Conservation (phyloP, 202 grass and related monocot genomes). For the Saccharum hybrid region DNA sequence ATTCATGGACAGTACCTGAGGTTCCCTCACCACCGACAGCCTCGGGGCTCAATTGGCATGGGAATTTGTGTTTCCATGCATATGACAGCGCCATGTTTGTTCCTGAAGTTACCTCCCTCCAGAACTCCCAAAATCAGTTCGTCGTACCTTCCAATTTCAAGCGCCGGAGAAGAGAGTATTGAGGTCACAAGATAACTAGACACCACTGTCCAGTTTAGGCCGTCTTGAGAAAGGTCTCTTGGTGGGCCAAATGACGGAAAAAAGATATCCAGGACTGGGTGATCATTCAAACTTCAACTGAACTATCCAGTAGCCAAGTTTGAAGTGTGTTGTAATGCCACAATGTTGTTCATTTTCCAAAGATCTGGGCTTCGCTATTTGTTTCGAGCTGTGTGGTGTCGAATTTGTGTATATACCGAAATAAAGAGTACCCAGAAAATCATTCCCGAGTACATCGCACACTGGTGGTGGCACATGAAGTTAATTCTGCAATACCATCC, state of each 20-base stretch:
- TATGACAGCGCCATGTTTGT: conserved; percentile 62
- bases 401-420: conserved; percentile 47
- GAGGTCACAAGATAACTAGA: conserved; percentile 8
- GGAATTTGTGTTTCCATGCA: conserved; percentile 52
- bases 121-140: conserved; percentile 34
- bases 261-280: background rate
- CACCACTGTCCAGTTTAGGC: conserved; percentile 2
- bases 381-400: conserved; percentile 4
- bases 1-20: conserved; percentile 73
- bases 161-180: conserved; percentile 52
- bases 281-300: conserved; percentile 32
- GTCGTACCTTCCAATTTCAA: conserved; percentile 35
- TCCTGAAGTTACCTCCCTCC: conserved; percentile 50
- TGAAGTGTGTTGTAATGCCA: conserved; percentile 43
- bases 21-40: conserved; percentile 84
- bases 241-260: background rate
- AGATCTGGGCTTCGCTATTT: conserved; percentile 14
- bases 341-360: conserved; percentile 13
- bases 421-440: conserved; percentile 32
- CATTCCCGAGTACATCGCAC: background rate
- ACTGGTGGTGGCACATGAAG: background rate
- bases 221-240: conserved; percentile 21
- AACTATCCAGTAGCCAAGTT: conserved; percentile 16
- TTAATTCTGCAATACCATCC: background rate
- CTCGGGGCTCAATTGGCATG: conserved; percentile 82